These are phyloP conservation scores for Kwoniella europaea DNA, from an alignment of 768 basidiomycete genomes.

Conservation along the genomic window DNA sequence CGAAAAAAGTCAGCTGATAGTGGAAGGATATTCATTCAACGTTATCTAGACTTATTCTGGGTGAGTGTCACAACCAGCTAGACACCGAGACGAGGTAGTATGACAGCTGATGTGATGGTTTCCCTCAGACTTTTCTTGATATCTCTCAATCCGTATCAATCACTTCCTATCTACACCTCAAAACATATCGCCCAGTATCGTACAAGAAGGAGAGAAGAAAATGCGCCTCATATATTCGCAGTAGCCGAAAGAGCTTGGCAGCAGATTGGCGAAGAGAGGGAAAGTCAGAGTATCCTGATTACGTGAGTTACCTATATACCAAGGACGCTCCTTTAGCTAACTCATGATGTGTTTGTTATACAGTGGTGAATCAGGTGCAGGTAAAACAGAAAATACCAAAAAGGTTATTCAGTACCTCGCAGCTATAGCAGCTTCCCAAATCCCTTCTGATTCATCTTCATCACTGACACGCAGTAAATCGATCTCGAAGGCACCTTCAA, in stretches of 20 bases:
- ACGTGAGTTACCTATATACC: conserved; percentile 67
- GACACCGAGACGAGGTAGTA: too few species aligned
- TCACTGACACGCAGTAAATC: conserved; percentile 65
- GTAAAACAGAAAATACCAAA: conserved; percentile 97
- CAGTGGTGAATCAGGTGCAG: conserved; percentile 97
- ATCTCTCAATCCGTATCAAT: conserved; percentile 96
- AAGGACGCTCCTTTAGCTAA: conserved; percentile 12
- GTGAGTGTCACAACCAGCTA: conserved; percentile 10
- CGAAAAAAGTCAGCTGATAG: neutral
- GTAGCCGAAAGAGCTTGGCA: conserved; percentile 98
- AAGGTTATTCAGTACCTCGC: conserved; percentile 99
- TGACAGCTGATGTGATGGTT: conserved; percentile 61
- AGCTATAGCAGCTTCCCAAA: conserved; percentile 70
- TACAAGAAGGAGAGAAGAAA: conserved; percentile 80
- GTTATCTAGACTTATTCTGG: conserved; percentile 47
- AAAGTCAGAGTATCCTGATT: conserved; percentile 97
- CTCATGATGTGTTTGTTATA: conserved; percentile 3
- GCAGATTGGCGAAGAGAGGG: conserved; percentile 95
- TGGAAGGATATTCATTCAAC: conserved; percentile 4
- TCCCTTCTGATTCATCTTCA: conserved; percentile 52
- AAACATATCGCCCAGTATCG: conserved; percentile 66
- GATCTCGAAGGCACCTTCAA: conserved; percentile 44
- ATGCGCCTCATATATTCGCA: conserved; percentile 94
- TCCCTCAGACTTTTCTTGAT: conserved; percentile 97
- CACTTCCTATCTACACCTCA: conserved; percentile 78